phyloP scores from a whole-genome alignment of 805 yeast genomes.

The Lachancea thermotolerans region DNA sequence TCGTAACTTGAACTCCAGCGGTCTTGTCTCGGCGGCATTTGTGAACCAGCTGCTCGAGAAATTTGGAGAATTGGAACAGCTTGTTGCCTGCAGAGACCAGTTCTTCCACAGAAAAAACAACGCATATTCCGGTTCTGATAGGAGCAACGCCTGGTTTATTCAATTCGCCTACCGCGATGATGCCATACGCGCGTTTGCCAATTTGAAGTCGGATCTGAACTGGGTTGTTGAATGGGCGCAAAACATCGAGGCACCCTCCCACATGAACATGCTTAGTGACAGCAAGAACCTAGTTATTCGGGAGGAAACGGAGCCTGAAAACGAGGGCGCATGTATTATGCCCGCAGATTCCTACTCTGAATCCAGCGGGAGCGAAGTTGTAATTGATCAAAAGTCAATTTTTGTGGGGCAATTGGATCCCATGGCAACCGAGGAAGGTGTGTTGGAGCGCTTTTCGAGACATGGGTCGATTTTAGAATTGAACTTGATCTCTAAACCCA shows the following conservation, averaged over 20 bases:
- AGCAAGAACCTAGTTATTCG: neutral
- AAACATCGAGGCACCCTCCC: slow-evolving; percentile 53
- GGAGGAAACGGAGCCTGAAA: neutral
- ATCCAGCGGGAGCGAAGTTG: slow-evolving; percentile 14
- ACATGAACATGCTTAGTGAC: slow-evolving; percentile 21
- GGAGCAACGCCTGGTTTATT: slow-evolving; percentile 56
- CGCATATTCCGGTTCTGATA: slow-evolving; percentile 16
- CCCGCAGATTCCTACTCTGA: neutral
- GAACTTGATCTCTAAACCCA: slow-evolving; percentile 47
- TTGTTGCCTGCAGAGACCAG: slow-evolving; percentile 39
- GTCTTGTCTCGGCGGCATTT: slow-evolving; percentile 21
- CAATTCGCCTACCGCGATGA: slow-evolving; percentile 79
- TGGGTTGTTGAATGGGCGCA: slow-evolving; percentile 81
- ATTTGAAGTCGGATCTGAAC: slow-evolving; percentile 45
- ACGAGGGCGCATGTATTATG: neutral
- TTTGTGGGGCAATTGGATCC: slow-evolving; percentile 69
- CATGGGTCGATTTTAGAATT: slow-evolving; percentile 62
- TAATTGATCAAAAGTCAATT: slow-evolving; percentile 65
- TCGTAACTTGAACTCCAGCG: neutral
- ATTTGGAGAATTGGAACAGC: slow-evolving; percentile 74
- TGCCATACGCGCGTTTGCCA: slow-evolving; percentile 79
- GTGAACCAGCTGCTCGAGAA: slow-evolving; percentile 37
- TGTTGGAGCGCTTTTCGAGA: slow-evolving; percentile 50
- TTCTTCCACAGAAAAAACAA: slow-evolving; percentile 12
- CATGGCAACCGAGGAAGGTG: slow-evolving; percentile 46